These are phyloP conservation scores for Aureobasidium sp. DNA, from an alignment of 2,329 filamentous ascomycete genomes.

Conservation along the genomic window DNA sequence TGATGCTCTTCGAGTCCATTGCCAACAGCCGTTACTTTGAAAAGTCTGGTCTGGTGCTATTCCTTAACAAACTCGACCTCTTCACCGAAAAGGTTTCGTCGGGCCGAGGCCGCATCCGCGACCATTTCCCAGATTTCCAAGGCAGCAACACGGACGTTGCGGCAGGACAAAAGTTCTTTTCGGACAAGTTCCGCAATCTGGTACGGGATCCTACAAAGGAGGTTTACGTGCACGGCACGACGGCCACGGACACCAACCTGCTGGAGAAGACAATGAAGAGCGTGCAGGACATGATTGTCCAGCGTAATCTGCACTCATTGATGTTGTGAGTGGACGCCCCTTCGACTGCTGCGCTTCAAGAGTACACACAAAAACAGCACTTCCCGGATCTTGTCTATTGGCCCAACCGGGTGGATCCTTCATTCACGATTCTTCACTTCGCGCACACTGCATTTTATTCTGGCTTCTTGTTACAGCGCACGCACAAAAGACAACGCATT, in stretches of 20 bases:
- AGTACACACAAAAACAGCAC: background rate
- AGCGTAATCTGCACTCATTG: slow-evolving; percentile 45
- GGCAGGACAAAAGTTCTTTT: slow-evolving; percentile 44
- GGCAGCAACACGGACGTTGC: slow-evolving; percentile 40
- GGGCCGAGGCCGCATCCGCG: slow-evolving; percentile 41
- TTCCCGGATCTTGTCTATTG: background rate
- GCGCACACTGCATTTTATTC: background rate
- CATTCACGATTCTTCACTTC: background rate
- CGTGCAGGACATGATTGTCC: slow-evolving; percentile 49
- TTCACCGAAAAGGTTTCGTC: slow-evolving; percentile 44
- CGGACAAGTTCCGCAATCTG: slow-evolving; percentile 45
- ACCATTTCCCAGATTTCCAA: slow-evolving; percentile 45
- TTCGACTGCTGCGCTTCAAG: background rate
- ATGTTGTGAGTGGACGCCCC: slow-evolving; percentile 33
- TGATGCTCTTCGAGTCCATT: slow-evolving; percentile 65
- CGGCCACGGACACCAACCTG: slow-evolving; percentile 46
- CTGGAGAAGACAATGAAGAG: slow-evolving; percentile 47
- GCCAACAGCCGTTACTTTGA: slow-evolving; percentile 68
- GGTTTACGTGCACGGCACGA: slow-evolving; percentile 47
- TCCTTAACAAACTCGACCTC: slow-evolving; percentile 69
- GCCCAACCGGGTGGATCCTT: slow-evolving; percentile 1
- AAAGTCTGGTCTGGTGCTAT: slow-evolving; percentile 65
- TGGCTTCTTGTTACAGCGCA: background rate
- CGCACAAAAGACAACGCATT: background rate
- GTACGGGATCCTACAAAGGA: slow-evolving; percentile 45